Evolutionary conservation across 345 rosid genomes (phyloP).

Genomic region (Eucalyptus paniculata): DNA sequence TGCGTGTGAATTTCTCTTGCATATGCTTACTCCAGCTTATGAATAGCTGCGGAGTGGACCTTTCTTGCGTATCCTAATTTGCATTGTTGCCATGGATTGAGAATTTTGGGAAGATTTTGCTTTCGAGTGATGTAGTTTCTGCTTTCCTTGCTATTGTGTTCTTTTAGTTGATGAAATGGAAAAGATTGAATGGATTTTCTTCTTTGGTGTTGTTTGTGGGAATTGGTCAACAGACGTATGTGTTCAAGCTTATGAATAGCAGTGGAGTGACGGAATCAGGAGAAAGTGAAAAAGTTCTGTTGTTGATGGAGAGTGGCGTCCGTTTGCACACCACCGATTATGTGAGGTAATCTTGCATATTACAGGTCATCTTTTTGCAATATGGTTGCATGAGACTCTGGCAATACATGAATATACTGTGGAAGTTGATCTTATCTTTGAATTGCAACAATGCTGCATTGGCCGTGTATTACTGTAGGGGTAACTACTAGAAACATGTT

Average conservation of each 20-base stretch:
- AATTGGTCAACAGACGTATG: conserved; percentile 46
- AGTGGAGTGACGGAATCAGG: conserved; percentile 96
- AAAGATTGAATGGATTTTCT: neutral
- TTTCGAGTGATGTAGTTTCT: neutral
- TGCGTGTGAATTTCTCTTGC: neutral
- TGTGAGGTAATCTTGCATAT: conserved; percentile 32
- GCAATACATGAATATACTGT: neutral
- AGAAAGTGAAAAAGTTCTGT: conserved; percentile 87
- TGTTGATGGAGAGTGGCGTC: conserved; percentile 93
- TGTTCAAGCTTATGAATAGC: conserved; percentile 95
- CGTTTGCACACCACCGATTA: conserved; percentile 91
- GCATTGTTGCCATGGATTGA: neutral
- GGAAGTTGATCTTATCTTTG: neutral
- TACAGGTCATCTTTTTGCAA: neutral
- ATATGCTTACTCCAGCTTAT: neutral
- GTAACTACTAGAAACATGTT: neutral
- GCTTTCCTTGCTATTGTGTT: neutral
- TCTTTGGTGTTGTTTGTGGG: neutral
- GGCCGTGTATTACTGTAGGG: neutral
- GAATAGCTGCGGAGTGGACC: neutral
- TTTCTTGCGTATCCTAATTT: neutral
- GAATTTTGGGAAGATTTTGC: neutral
- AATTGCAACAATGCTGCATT: neutral
- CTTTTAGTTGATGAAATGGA: neutral
- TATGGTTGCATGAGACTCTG: neutral